Evolutionary conservation across 352 stramenopile species (phyloP), one percentile per base, ranked within the genome.

Genomic region (Globisporangium radiosum): DNA sequence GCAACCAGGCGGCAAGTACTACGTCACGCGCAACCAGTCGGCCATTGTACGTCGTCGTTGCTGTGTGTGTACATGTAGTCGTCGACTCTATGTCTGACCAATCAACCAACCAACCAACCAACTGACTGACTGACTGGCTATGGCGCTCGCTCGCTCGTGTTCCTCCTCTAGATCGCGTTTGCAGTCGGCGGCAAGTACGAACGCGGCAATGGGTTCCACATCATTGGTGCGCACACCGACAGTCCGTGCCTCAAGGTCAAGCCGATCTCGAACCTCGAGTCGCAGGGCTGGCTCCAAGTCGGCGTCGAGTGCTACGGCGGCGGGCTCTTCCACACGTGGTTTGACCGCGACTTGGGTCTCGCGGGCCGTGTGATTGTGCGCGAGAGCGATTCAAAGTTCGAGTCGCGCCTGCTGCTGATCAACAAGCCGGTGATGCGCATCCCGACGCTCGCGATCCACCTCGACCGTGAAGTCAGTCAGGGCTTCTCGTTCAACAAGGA

Each of bases 251-350:
- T 99, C 45, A 97, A 97, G 74, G 76, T 99, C 61, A 99, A 98
- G 72, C 96, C 96, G 10, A 77, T 93, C 61, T 97, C 85, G 54
- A 97, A 97, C 69, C 75, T 92, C 36, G 78, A 91, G 57, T 90
- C 82, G 53, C 71, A 90, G 57, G 80, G 88, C 56, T 97, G 73
- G 65, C 69, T 95, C 71, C 70, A 90, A 83, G 73, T 96, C 69
- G 64, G 72, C 66, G 65, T 97, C 54, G 72, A 97, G 80, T 85
- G 69, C 70, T 80, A 95, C 72, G 74, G 85, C 47, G 96, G 97
- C 48, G 96, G 94, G 14, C 79, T 99, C 48, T 99, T 97, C 90
- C 92, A 98, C 81, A 99, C 96, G 33, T 99, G 96, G 96, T 98
- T 99, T 64, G 96, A 99, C 75, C 88, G 97, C 37, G 97, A 99